Conservation (phyloP, 441 rosid species). For the Breynia disticha region DNA sequence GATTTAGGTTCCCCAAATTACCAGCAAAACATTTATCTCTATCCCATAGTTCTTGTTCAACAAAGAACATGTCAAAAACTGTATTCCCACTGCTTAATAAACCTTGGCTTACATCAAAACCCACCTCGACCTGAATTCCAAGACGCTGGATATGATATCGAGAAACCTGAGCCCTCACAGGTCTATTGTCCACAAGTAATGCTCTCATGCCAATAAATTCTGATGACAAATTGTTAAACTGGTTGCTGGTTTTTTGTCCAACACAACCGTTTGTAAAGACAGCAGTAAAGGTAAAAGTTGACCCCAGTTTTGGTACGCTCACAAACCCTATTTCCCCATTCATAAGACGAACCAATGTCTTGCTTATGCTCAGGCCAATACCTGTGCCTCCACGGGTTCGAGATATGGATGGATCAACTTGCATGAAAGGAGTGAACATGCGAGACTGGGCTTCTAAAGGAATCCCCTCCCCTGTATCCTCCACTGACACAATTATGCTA, state of each 20-base stretch:
- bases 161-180: conserved; percentile 61
- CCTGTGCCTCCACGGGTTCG: conserved; percentile 92
- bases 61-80: conserved; percentile 43
- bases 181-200: conserved; percentile 59
- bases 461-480: conserved; percentile 90
- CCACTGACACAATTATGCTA: conserved; percentile 71
- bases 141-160: conserved; percentile 73
- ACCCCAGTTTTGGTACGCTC: conserved; percentile 61
- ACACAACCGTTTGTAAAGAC: conserved; percentile 45
- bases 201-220: conserved; percentile 68
- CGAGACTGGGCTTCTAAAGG: conserved; percentile 82
- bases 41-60: conserved; percentile 83
- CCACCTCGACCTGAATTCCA: conserved; percentile 55
- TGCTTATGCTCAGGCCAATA: conserved; percentile 93
- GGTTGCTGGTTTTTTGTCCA: conserved; percentile 36
- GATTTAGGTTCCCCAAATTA: conserved; percentile 24
- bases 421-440: conserved; percentile 91
- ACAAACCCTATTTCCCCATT: conserved; percentile 81
- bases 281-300: conserved; percentile 87
- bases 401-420: conserved; percentile 79
- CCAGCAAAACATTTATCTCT: conserved; percentile 33
- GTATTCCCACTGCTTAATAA: conserved; percentile 24
- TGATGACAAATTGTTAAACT: conserved; percentile 21
- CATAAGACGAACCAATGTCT: conserved; percentile 77
- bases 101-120: conserved; percentile 42